phyloP scores from a whole-genome alignment of 164 flowering plant genomes.

The Annona cherimola region DNA sequence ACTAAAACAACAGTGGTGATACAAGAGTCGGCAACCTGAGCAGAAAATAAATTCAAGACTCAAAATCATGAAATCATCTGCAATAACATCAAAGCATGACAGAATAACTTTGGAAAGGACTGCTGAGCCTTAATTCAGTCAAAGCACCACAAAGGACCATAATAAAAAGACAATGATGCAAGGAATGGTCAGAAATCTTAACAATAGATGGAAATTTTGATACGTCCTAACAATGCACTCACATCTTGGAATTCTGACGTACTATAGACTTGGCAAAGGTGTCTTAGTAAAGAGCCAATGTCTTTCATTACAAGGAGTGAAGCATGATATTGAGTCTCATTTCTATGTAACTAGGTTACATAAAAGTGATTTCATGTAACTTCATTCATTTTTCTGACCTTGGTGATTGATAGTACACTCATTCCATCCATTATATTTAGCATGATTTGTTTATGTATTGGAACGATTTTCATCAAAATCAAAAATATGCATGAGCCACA shows the following conservation, averaged over 20 bases:
- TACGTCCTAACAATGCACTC: neutral
- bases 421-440: too few relatives aligned
- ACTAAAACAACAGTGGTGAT: constrained; percentile 64
- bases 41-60: neutral
- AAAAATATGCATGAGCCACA: too few relatives aligned
- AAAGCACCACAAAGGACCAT: neutral
- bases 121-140: neutral
- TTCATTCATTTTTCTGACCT: too few relatives aligned
- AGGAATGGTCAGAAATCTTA: neutral
- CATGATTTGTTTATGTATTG: too few relatives aligned
- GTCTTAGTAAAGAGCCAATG: neutral
- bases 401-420: too few relatives aligned
- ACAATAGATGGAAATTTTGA: neutral
- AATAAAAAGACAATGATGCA: neutral
- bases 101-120: neutral
- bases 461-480: too few relatives aligned
- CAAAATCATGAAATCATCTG: neutral
- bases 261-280: neutral
- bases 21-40: constrained; percentile 70
- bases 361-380: too few relatives aligned
- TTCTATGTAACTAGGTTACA: too few relatives aligned
- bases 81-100: neutral
- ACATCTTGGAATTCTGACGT: too few relatives aligned
- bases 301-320: neutral
- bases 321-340: too few relatives aligned